Percentiles rank a stretch among this genome's conserved stretches.
Conservation (phyloP, 2,329 filamentous ascomycete genomes). For the Pyricularia sp. region DNA sequence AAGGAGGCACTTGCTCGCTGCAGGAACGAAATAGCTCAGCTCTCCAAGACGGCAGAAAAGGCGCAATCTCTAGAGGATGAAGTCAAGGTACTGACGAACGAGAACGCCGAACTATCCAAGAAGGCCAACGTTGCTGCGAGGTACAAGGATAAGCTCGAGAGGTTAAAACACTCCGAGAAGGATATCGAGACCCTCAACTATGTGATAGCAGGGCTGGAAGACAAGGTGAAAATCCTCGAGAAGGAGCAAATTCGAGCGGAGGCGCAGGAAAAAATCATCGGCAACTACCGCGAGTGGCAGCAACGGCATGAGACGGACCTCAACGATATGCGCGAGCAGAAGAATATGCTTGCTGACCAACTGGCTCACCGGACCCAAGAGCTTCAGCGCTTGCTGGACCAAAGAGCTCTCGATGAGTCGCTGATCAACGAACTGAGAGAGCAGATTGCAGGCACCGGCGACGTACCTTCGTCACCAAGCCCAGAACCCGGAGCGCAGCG, state of each 20-base stretch:
- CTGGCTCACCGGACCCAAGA: slow-evolving; percentile 28
- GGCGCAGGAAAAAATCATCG: slow-evolving; percentile 13
- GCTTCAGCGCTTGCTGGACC: slow-evolving; percentile 24
- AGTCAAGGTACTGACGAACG: slow-evolving; percentile 44
- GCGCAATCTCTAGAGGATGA: slow-evolving; percentile 43
- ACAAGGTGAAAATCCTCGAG: slow-evolving; percentile 16
- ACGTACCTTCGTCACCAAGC: slow-evolving; percentile 7
- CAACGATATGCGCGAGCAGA: slow-evolving; percentile 24
- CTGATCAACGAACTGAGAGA: slow-evolving; percentile 48
- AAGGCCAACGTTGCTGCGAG: slow-evolving; percentile 51
- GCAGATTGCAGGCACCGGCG: slow-evolving; percentile 29
- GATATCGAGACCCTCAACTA: slow-evolving; percentile 43
- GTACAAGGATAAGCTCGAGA: slow-evolving; percentile 49
- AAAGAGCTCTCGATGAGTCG: slow-evolving; percentile 34
- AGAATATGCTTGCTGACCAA: slow-evolving; percentile 23
- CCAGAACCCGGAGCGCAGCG: background rate
- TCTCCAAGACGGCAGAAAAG: slow-evolving; percentile 33
- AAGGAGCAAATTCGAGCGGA: slow-evolving; percentile 34
- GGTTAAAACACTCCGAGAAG: slow-evolving; percentile 38
- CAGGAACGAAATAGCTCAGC: slow-evolving; percentile 32
- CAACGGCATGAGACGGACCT: slow-evolving; percentile 18
- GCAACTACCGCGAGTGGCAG: slow-evolving; percentile 14
- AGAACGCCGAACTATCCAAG: slow-evolving; percentile 44
- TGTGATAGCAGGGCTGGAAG: background rate
- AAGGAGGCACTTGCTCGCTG: slow-evolving; percentile 30